These are phyloP conservation scores for Boletus speciosus DNA, from an alignment of 768 basidiomycete species.

Conservation along the genomic window DNA sequence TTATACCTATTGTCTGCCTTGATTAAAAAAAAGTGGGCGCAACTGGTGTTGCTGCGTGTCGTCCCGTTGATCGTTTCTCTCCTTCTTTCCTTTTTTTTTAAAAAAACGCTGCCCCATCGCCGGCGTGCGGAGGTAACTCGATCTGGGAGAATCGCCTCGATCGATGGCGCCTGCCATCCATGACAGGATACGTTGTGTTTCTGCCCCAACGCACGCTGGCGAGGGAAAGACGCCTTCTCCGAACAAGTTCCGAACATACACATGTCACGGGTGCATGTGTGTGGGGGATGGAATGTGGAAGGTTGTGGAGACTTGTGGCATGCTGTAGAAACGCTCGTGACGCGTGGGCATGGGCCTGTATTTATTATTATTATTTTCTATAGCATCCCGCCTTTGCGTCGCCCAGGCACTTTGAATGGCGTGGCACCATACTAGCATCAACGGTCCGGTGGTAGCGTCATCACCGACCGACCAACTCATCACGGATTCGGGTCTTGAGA, in stretches of 20 bases:
- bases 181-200: constrained; percentile 2
- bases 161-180: constrained; percentile 15
- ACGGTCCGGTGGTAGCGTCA: constrained; percentile 15
- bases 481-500: background rate
- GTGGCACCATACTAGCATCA: constrained; percentile 7
- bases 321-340: constrained; percentile 5
- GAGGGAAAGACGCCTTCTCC: background rate
- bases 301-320: no score
- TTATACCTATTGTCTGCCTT: constrained; percentile 1
- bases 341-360: background rate
- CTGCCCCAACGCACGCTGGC: background rate
- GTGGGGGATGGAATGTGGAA: no score
- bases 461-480: constrained; percentile 21
- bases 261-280: constrained; percentile 6
- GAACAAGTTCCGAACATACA: constrained; percentile 2
- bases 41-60: background rate
- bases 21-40: constrained; percentile 2
- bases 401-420: background rate
- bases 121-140: constrained; percentile 19
- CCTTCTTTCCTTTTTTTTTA: background rate
- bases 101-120: constrained; percentile 5
- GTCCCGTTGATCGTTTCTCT: constrained; percentile 8
- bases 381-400: background rate
- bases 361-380: no score
- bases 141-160: constrained; percentile 16